A percentile compares a stretch with the other conserved stretches of the same genome.
Conservation (phyloP, 2,329 filamentous ascomycete genomes). For the Aspergillus bombycis region DNA sequence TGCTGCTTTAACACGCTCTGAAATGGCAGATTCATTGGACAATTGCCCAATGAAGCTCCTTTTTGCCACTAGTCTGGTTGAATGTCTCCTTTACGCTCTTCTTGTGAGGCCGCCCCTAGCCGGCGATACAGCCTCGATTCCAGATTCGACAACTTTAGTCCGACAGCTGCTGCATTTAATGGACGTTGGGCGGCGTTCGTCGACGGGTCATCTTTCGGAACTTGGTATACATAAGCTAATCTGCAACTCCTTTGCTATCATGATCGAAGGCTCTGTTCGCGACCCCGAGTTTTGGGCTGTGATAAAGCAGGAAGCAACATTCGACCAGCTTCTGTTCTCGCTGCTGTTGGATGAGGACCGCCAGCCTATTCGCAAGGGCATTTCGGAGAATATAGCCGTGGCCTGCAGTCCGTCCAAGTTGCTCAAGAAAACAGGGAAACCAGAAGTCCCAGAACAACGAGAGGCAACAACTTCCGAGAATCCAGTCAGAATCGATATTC, state of each 20-base stretch:
- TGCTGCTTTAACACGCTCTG: conserved; percentile 62
- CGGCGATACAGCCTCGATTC: conserved; percentile 32
- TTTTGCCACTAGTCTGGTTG: conserved; percentile 59
- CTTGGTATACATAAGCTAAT: conserved; percentile 39
- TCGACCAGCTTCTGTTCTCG: conserved; percentile 42
- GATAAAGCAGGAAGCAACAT: conserved; percentile 43
- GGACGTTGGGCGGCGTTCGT: conserved; percentile 27
- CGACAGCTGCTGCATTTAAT: conserved; percentile 41
- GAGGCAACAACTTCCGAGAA: conserved; percentile 25
- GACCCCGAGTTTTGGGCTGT: conserved; percentile 50
- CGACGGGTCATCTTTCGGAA: conserved; percentile 19
- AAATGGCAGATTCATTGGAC: conserved; percentile 53
- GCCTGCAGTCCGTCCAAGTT: conserved; percentile 38
- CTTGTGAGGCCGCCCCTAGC: conserved; percentile 30
- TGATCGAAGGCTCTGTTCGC: conserved; percentile 54
- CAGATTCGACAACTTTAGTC: conserved; percentile 41
- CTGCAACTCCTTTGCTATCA: conserved; percentile 49
- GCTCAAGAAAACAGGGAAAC: conserved; percentile 31
- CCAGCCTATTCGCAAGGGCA: conserved; percentile 40
- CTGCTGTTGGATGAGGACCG: conserved; percentile 50
- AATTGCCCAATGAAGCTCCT: conserved; percentile 51
- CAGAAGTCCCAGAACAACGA: conserved; percentile 20
- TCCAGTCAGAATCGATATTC: conserved; percentile 40
- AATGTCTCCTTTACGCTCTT: conserved; percentile 60
- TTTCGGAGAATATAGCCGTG: conserved; percentile 43